phyloP scores from a whole-genome alignment of 805 yeast species.

The Candida orba region DNA sequence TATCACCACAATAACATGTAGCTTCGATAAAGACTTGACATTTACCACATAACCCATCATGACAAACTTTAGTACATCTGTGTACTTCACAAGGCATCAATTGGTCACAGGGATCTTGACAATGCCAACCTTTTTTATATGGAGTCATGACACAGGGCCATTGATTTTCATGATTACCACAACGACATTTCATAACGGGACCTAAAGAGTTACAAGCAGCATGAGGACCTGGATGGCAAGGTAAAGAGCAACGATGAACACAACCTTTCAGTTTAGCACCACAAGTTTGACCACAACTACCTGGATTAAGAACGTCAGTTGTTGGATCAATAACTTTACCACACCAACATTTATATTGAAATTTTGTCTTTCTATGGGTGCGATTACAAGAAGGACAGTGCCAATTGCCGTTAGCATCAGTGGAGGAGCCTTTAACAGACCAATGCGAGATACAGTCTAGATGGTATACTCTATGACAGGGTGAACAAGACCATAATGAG shows the following conservation, averaged over 20 bases:
- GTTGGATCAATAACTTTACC: constrained; percentile 67
- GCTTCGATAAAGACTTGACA: constrained; percentile 46
- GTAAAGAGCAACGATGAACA: constrained; percentile 64
- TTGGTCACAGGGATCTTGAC: constrained; percentile 55
- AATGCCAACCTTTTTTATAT: constrained; percentile 58
- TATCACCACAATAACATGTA: constrained; percentile 72
- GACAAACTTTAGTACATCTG: constrained; percentile 57
- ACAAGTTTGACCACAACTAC: constrained; percentile 87
- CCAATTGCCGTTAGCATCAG: constrained; percentile 58
- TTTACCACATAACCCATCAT: constrained; percentile 74
- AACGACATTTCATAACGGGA: constrained; percentile 59
- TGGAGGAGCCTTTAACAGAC: constrained; percentile 72
- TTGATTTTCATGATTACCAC: constrained; percentile 64
- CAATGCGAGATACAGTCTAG: constrained; percentile 78
- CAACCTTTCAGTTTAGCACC: constrained; percentile 47
- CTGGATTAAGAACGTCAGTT: constrained; percentile 55
- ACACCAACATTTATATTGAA: constrained; percentile 78
- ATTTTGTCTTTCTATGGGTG: constrained; percentile 41
- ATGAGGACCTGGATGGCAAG: constrained; percentile 90
- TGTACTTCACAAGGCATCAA: constrained; percentile 68
- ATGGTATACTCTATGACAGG: constrained; percentile 81
- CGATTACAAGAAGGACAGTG: constrained; percentile 79
- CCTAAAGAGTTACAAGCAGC: constrained; percentile 75
- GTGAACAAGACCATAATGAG: constrained; percentile 69
- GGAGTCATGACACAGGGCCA: constrained; percentile 71